Evolutionary conservation across 1,284 basidiomycete genomes (phyloP).

Genomic region (Ganoderma lucidum): DNA sequence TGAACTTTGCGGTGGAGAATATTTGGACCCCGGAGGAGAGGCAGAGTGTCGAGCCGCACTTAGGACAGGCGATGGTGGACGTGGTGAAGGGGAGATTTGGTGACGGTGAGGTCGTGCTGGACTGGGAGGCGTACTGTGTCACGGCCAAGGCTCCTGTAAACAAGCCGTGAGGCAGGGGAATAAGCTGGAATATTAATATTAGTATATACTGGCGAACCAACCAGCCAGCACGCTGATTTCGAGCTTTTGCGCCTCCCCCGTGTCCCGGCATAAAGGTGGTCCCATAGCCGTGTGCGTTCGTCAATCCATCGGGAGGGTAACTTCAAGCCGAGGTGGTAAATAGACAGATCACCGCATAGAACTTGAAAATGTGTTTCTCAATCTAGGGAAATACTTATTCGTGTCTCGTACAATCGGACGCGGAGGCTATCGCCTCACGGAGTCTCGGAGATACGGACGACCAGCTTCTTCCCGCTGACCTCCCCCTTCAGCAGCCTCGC

Average conservation of each 20-base stretch:
- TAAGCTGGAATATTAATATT: no score
- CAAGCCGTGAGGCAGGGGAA: neutral
- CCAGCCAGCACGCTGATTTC: no score
- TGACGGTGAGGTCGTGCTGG: conserved; percentile 8
- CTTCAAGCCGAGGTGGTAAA: no score
- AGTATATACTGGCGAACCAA: no score
- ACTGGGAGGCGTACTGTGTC: conserved; percentile 12
- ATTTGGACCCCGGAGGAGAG: neutral
- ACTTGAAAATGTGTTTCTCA: no score
- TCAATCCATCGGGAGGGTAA: no score
- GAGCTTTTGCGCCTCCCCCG: no score
- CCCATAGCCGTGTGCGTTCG: no score
- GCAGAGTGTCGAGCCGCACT: neutral
- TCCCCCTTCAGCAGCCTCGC: conserved; percentile 47
- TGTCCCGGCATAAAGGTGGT: no score
- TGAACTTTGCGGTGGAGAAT: neutral
- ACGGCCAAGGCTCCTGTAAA: neutral
- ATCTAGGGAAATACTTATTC: no score
- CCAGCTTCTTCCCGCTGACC: conserved; percentile 58
- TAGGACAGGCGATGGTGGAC: neutral
- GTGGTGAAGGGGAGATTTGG: conserved; percentile 8
- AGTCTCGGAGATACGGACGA: conserved; percentile 55
- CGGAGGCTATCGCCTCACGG: neutral
- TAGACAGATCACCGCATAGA: no score
- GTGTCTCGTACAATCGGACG: no score